Evolutionary conservation across 495 filamentous ascomycete genomes (phyloP), one percentile per base, ranked within the genome.

Genomic region (Pseudevernia furfuracea): DNA sequence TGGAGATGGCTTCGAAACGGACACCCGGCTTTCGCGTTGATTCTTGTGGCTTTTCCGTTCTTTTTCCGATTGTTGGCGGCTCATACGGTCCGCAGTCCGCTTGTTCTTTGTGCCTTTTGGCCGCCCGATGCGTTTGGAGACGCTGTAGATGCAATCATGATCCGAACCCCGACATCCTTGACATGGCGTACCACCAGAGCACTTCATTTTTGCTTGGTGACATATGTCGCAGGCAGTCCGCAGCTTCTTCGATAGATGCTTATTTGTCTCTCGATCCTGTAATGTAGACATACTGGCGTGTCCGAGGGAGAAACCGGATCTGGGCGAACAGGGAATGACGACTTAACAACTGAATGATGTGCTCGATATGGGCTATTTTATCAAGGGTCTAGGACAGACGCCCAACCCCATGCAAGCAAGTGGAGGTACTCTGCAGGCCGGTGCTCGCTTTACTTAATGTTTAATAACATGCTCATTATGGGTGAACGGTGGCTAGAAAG

Each of bases 91-190:
- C 11, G 66, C 30, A 14, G 67, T 68, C n/a, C 67, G 41, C 55
- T 68, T 70, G 34, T 73, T 73, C 55, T 71, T 73, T n/a, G 65
- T 67, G 4, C 71, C 71, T 37, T 71, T 72, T 10, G 71, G 71
- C 34, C 71, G 62, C 36, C 71, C 71, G 19, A 64, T 65, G 19
- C 70, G 63, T 36, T 71, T 70, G 19, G 71, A 72, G 38, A 70
- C 60, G 55, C 70, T 72, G 58, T 71, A 73, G 25, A 41, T 61
- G 60, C 71, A 73, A 11, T 46, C 34, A 23, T 61, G 59, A 3
- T 66, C 62, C 9, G 64, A 59, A 30, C 67, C 67, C 37, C 60
- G 59, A 58, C 71, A 73, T 11, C 63, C 68, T 41, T 66, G 57
- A 56, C 71, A 73, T 11, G 70, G 70, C 9, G 63, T 56, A 37